Base-by-base conservation (phyloP, 73 alveolate genomes). In the Paramecium primaurelia region DNA sequence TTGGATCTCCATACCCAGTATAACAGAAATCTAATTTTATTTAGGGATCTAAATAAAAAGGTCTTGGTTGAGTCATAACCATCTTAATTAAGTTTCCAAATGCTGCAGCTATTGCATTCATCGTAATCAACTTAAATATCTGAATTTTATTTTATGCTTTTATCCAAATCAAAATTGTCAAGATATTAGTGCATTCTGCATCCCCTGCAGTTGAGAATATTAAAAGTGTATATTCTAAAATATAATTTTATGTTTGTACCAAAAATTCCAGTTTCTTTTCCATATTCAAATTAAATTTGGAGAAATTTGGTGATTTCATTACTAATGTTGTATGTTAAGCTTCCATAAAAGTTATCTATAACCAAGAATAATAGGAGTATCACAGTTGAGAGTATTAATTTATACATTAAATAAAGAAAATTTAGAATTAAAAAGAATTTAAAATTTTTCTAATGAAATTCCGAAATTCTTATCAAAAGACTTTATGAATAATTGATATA, bases 1-100 rank as follows among this genome's bases (percentile, higher is more conserved):
- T 22, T 10, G 90, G 90, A 42, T 42, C 90, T 6, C 90, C 90
- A 77, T 8, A 77, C 25, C 90, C 90, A 11, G 90, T 38, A 9
- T 22, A 77, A 12, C 90, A 77, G 12, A 42, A 28, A 16, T 25
- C 49, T 16, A 42, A 11, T 42, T 38, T 20, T 4, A 80, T 80
- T 4, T 40, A 8, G 4, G 18, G 42, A 47, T 40, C 47, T 20
- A 80, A 11, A 32, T 80, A 80, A 22, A 80, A 80, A 4, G 91
- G 91, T 25, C 73, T 80, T 44, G 45, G 54, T 80, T 44, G 14
- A 20, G 18, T 42, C 49, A 77, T 36, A 22, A 77, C 22, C 68
- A 77, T 20, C 58, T 44, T 40, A 1, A 25, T 36, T 10, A 80
- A 47, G 38, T 80, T 64, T 3, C 77, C 77, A 45, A 47, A 25